Percentiles rank a stretch among this genome's conserved stretches.
Conservation (phyloP, 371 early-diverging fungal species). For the Mucor velutinosus region DNA sequence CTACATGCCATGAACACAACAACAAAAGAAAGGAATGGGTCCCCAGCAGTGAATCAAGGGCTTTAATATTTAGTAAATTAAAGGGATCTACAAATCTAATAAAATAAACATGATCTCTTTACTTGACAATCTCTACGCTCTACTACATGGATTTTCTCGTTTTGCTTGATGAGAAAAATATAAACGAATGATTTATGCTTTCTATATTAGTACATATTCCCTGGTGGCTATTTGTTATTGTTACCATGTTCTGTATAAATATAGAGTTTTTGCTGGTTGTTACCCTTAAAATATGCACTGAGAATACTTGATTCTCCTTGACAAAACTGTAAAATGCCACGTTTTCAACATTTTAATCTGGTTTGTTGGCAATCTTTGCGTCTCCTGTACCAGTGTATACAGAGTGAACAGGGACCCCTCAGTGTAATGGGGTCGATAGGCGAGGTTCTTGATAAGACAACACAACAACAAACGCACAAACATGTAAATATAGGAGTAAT, state of each 20-base stretch:
- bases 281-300: neutral
- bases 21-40: neutral
- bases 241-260: neutral
- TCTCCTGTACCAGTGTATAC: neutral
- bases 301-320: neutral
- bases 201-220: neutral
- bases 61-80: neutral
- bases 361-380: neutral
- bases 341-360: neutral
- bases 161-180: neutral
- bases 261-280: neutral
- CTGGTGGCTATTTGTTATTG: slow-evolving; percentile 1
- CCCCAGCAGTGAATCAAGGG: neutral
- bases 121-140: neutral
- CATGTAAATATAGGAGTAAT: neutral
- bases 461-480: neutral
- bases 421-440: neutral
- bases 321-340: neutral
- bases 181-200: neutral
- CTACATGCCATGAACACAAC: neutral
- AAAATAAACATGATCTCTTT: neutral
- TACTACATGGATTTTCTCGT: neutral
- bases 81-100: neutral
- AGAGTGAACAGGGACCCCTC: neutral
- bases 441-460: neutral